Conservation (phyloP, 2,329 filamentous ascomycete genomes). For the Phialophora tarda region DNA sequence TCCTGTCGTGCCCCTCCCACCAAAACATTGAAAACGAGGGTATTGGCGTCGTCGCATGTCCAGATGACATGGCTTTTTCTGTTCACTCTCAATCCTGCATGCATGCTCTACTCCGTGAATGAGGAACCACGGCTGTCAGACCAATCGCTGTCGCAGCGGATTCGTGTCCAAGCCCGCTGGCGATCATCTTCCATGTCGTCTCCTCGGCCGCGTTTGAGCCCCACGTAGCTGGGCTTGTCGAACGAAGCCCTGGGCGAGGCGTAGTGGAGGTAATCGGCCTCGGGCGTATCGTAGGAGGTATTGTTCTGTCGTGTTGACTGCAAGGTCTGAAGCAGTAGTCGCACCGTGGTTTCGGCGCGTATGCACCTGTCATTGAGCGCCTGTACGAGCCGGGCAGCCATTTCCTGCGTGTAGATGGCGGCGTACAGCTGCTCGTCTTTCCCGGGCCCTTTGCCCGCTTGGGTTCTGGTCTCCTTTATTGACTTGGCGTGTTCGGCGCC, state of each 20-base stretch:
- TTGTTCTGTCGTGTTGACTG: neutral
- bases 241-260: neutral
- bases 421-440: conserved; percentile 36
- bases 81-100: neutral
- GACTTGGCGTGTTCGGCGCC: conserved; percentile 20
- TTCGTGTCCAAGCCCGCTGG: neutral
- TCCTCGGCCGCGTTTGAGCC: conserved; percentile 4
- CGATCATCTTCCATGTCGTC: neutral
- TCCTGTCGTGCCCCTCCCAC: too few species aligned
- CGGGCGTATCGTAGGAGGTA: neutral
- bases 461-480: conserved; percentile 20
- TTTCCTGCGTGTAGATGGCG: conserved; percentile 31
- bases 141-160: neutral
- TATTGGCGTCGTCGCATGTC: neutral
- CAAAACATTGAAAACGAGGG: neutral
- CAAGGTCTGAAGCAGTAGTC: conserved; percentile 15
- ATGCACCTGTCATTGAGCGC: conserved; percentile 29
- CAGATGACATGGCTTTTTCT: neutral
- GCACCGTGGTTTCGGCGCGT: conserved; percentile 20
- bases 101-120: neutral
- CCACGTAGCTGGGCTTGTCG: conserved; percentile 7
- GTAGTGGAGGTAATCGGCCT: neutral
- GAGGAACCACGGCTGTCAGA: neutral
- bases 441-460: conserved; percentile 32
- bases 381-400: conserved; percentile 29